phyloP scores from a whole-genome alignment of 2,329 filamentous ascomycete genomes.

The Pseudocercospora macadamiae region DNA sequence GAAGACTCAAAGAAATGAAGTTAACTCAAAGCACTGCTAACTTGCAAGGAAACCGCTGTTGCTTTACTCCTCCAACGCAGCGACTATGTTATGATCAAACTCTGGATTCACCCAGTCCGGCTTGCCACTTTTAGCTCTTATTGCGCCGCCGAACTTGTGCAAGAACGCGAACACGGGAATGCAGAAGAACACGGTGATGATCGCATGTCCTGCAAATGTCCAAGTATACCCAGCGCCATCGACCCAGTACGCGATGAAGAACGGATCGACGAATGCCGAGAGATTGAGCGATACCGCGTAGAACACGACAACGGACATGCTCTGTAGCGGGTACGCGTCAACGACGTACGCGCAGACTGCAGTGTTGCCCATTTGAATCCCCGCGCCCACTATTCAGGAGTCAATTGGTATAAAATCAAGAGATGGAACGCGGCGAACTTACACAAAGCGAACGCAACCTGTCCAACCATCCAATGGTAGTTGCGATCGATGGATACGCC shows the following conservation, averaged over 20 bases:
- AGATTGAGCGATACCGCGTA: slow-evolving; percentile 25
- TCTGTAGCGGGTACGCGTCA: slow-evolving; percentile 24
- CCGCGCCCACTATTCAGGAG: slow-evolving; percentile 17
- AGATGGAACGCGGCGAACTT: not conserved
- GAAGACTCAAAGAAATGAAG: no score
- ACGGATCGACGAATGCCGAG: slow-evolving; percentile 23
- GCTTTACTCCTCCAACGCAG: no score
- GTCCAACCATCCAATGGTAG: slow-evolving; percentile 27
- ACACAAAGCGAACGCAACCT: slow-evolving; percentile 24
- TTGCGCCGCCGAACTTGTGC: slow-evolving; percentile 17
- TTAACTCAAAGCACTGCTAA: no score
- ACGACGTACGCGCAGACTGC: slow-evolving; percentile 24
- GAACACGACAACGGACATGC: slow-evolving; percentile 27
- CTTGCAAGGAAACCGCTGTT: no score
- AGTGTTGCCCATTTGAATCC: slow-evolving; percentile 26
- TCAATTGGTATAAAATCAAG: not conserved
- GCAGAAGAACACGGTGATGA: slow-evolving; percentile 24
- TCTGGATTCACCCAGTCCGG: slow-evolving; percentile 25
- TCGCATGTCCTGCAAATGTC: slow-evolving; percentile 24
- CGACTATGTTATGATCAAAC: slow-evolving; percentile 19
- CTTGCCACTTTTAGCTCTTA: slow-evolving; percentile 17
- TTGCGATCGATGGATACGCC: slow-evolving; percentile 22
- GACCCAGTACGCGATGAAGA: slow-evolving; percentile 25
- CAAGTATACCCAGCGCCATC: slow-evolving; percentile 23
- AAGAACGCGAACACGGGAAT: slow-evolving; percentile 21